Base-by-base conservation (phyloP, 768 basidiomycete species). In the Tricholoma hemisulphureum region DNA sequence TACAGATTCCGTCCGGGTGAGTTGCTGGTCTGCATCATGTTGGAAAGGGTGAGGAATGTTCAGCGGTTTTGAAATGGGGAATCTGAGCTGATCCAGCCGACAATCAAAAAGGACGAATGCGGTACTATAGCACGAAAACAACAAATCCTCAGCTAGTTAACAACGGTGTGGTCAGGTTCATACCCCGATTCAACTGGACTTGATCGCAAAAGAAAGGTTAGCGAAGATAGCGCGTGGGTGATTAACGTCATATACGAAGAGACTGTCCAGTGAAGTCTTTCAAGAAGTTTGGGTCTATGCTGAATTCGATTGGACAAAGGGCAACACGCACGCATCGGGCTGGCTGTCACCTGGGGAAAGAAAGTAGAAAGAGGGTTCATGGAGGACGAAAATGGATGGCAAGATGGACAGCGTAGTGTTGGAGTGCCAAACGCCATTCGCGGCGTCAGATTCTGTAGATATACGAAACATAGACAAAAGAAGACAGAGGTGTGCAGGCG, bases 81-180 rank as follows among this genome's bases (percentile, higher is more conserved):
- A 71, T 57, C 72, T 77, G 50, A 86, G 62, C n/a, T 73, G 64
- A 49, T 78, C 73, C n/a, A 89, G 63, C 24, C 73, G 73, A 21
- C 84, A 83, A 65, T 89, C 88, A 61, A 89, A 89, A 14, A 89
- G 67, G 13, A 76, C 81, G 24, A 88, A 66, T 21, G 73, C 63
- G 14, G 54, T 51, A 9, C 55, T 57, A 37, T 6, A 32, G 18
- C 20, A 32, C 8, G 21, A 29, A 31, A 53, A 28, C 50, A 9
- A 41, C 32, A n/a, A 0, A 16, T 31, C 34, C n/a, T 45, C 10
- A 6, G 24, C 20, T 11, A 39, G 24, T 16, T 48, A 29, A 16
- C 24, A 26, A n/a, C 43, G 23, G 5, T 28, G 46, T 18, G 35
- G 23, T 24, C 55, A 34, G 34, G 20, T 55, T 29, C 26, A 49